Evolutionary conservation across 306 rosid genomes (phyloP), one percentile per base, ranked within the genome.

Genomic region (Notholithocarpus densiflorus): DNA sequence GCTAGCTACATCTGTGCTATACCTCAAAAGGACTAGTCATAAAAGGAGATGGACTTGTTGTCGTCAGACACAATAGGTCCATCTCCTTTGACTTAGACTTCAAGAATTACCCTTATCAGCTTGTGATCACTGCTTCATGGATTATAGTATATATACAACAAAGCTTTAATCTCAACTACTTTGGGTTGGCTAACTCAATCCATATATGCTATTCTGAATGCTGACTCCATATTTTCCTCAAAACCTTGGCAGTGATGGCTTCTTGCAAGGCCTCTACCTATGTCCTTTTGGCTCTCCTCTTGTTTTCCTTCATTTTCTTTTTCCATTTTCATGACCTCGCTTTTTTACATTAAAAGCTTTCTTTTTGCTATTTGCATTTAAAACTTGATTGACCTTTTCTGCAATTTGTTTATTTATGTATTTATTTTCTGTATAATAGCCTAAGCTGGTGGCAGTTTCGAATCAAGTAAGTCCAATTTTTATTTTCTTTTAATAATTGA

Each of bases 361-460:
- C 31, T 23, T 32, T 62, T 34, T 70, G n/a, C 45, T 3, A 27
- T 27, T 27, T 64, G 48, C 64, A 60, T 45, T 60, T 77, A 62
- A 29, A 77, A 69, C 61, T 75, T 29, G 56, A 51, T 71, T 54
- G 13, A 19, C 24, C 19, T 17, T 32, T 23, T 4, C 13, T 19
- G 9, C 21, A 72, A 4, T 68, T 73, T 32, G 19, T 55, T 68
- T 69, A 13, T 1, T 73, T 74, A 52, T 56, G 78, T 75, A 37
- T 72, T 78, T 62, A 5, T 77, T 70, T 56, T 74, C 40, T 56
- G 52, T 81, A n/a, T 73, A 55, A 82, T 78, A 94, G 98, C 98
- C 98, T 72, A 92, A 86, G 89, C 79, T 94, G 75, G 89, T 94
- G 78, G 89, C 92, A 17, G 84, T 91, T 54, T 92, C 98, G 4